Evolutionary conservation across 768 basidiomycete species (phyloP).

Genomic region (Mycena alexandri): DNA sequence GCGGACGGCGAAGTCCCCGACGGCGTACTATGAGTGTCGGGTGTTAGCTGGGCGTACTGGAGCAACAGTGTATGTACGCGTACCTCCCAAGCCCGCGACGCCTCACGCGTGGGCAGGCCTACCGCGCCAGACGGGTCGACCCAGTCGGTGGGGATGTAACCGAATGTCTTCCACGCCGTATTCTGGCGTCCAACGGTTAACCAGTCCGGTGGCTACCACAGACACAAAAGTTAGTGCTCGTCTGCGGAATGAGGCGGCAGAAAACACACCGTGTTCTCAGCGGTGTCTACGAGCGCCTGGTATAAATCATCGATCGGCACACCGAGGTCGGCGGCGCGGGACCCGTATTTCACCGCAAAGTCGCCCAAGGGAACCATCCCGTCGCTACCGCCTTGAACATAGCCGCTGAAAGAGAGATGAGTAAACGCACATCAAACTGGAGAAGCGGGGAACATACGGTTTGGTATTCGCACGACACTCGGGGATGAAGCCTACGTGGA

Average conservation of each 20-base stretch:
- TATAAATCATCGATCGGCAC: slow-evolving; percentile 62
- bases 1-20: slow-evolving; percentile 66
- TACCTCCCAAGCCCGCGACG: slow-evolving; percentile 62
- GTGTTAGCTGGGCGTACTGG: too few species aligned
- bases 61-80: too few species aligned
- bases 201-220: slow-evolving; percentile 62
- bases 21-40: slow-evolving; percentile 52
- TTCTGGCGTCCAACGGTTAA: slow-evolving; percentile 64
- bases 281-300: slow-evolving; percentile 63
- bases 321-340: slow-evolving; percentile 52
- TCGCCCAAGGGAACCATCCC: slow-evolving; percentile 68
- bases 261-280: slow-evolving; percentile 61
- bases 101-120: slow-evolving; percentile 63
- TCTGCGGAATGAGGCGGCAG: not conserved
- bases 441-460: slow-evolving; percentile 46
- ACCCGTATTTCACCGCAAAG: slow-evolving; percentile 62
- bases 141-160: slow-evolving; percentile 63
- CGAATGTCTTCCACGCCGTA: slow-evolving; percentile 65
- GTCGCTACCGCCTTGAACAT: slow-evolving; percentile 63
- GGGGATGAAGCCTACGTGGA: slow-evolving; percentile 56
- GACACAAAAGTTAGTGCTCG: not conserved
- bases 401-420: slow-evolving; percentile 49
- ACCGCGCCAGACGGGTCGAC: slow-evolving; percentile 61
- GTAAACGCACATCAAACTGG: not conserved
- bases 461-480: slow-evolving; percentile 66